These are phyloP conservation scores for Pythium sukuiense DNA, from an alignment of 352 stramenopile species.

Conservation along the genomic window DNA sequence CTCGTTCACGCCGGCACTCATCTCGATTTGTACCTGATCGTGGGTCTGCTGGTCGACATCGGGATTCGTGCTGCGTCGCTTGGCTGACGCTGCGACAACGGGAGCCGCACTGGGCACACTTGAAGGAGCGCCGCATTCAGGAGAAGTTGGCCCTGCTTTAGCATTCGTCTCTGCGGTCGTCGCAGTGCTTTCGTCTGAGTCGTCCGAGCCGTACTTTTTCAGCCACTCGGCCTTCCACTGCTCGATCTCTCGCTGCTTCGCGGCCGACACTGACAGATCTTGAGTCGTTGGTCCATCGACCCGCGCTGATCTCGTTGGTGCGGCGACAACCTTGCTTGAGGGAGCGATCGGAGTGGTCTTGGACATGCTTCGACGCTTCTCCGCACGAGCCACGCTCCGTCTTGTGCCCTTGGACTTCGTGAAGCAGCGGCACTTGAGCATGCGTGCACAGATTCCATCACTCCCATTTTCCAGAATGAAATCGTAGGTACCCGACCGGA, in stretches of 20 bases:
- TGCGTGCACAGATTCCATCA: conserved; percentile 65
- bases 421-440: conserved; percentile 78
- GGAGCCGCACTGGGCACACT: background rate
- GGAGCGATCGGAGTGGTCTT: conserved; percentile 23
- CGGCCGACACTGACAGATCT: conserved; percentile 22
- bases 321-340: conserved; percentile 31
- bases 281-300: conserved; percentile 20
- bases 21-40: conserved; percentile 35
- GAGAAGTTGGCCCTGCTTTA: background rate
- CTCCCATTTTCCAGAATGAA: conserved; percentile 81
- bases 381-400: conserved; percentile 34
- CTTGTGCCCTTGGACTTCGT: conserved; percentile 41
- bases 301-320: conserved; percentile 1
- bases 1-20: conserved; percentile 41
- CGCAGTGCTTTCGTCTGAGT: conserved; percentile 20
- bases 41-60: conserved; percentile 10
- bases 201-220: conserved; percentile 38
- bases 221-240: conserved; percentile 48
- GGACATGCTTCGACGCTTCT: conserved; percentile 29
- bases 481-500: conserved; percentile 80
- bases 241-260: conserved; percentile 33
- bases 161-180: background rate
- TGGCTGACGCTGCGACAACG: background rate
- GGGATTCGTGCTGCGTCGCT: conserved; percentile 2
- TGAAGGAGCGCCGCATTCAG: background rate